Conservation (phyloP, 371 early-diverging fungal species). For the Blakeslea trispora region DNA sequence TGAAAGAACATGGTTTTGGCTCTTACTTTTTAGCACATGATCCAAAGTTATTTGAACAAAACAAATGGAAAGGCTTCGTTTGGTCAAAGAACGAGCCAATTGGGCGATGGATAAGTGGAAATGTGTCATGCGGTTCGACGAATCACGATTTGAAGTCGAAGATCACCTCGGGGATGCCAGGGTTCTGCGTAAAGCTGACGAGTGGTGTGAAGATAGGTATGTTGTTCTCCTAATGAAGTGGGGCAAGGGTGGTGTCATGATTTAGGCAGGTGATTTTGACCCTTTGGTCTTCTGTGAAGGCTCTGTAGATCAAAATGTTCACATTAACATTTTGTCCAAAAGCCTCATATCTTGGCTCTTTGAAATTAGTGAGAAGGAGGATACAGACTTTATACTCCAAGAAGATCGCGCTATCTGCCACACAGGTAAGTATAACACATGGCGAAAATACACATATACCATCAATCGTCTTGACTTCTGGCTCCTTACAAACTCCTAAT, state of each 20-base stretch:
- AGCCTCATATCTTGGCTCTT: not conserved
- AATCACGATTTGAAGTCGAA: no score
- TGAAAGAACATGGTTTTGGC: no score
- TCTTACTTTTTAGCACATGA: no score
- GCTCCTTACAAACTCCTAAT: constrained; percentile 3
- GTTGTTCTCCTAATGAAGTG: not conserved
- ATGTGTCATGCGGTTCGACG: no score
- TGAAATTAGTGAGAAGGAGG: not conserved
- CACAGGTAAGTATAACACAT: not conserved
- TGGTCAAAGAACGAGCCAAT: no score
- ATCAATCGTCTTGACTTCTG: not conserved
- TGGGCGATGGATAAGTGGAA: no score
- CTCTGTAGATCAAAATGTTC: constrained; percentile 1
- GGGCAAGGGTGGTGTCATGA: constrained; percentile 1
- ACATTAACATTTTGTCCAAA: constrained; percentile 3
- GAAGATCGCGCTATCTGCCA: constrained; percentile 7
- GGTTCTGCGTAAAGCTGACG: no score
- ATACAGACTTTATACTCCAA: constrained; percentile 9
- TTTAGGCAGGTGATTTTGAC: not conserved
- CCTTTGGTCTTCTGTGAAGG: not conserved
- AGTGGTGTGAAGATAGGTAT: not conserved
- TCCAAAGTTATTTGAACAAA: no score
- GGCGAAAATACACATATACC: constrained; percentile 1
- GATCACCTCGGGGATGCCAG: no score
- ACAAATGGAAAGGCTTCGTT: no score